These are phyloP conservation scores for Sporothrix phasma DNA, from an alignment of 2,329 filamentous ascomycete genomes.

Conservation along the genomic window DNA sequence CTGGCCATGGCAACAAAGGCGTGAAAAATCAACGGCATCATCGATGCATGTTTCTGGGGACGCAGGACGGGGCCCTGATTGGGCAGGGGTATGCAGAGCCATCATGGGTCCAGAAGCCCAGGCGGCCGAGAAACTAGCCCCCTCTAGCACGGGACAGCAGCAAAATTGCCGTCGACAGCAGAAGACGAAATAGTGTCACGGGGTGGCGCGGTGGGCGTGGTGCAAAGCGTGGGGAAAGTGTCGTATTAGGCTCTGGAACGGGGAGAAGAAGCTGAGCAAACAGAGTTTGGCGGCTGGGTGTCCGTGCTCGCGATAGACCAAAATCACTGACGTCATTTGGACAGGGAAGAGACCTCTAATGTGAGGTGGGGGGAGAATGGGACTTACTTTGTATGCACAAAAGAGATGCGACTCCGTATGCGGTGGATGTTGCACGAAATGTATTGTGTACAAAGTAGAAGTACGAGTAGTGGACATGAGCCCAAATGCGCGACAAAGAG, in stretches of 20 bases:
- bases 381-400: too few relatives aligned
- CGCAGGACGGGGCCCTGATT: background rate
- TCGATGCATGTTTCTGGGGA: background rate
- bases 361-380: too few relatives aligned
- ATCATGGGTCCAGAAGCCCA: background rate
- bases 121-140: too few relatives aligned
- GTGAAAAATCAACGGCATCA: background rate
- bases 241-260: background rate
- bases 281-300: background rate
- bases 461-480: background rate
- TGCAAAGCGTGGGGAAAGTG: background rate
- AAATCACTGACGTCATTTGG: background rate
- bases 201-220: background rate
- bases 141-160: background rate
- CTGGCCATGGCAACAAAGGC: too few relatives aligned
- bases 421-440: too few relatives aligned
- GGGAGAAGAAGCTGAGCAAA: background rate
- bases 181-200: background rate
- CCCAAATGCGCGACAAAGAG: background rate
- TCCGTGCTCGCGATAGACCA: background rate
- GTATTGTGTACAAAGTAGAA: too few relatives aligned
- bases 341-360: background rate
- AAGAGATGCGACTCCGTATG: too few relatives aligned
- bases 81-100: background rate
- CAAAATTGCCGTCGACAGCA: background rate